phyloP scores from a whole-genome alignment of 805 yeast genomes.

The Saccharomyces eubayanus region DNA sequence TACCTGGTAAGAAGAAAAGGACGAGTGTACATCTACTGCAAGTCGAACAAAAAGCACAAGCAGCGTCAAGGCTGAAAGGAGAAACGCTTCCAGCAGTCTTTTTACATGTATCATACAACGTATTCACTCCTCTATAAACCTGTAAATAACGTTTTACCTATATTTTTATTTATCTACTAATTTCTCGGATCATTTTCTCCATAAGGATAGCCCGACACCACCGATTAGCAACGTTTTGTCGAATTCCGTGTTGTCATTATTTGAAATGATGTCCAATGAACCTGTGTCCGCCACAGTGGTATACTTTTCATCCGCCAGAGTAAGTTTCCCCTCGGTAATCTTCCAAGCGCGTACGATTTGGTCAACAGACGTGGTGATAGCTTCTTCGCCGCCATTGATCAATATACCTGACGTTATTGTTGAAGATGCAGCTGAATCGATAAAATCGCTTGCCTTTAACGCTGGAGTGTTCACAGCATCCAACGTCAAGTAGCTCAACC shows the following conservation, averaged over 20 bases:
- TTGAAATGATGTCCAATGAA: slow-evolving; percentile 40
- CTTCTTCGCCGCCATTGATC: slow-evolving; percentile 23
- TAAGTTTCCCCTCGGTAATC: slow-evolving; percentile 21
- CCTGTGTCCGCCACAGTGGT: slow-evolving; percentile 93
- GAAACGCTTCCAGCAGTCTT: not conserved
- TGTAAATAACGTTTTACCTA: not conserved
- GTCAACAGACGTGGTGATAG: slow-evolving; percentile 72
- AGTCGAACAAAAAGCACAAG: slow-evolving; percentile 85
- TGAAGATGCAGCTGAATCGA: slow-evolving; percentile 68
- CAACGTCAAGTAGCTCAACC: slow-evolving; percentile 33
- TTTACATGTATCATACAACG: not conserved
- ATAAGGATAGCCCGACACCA: slow-evolving; percentile 73
- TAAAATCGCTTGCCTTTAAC: slow-evolving; percentile 26
- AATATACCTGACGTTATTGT: slow-evolving; percentile 63
- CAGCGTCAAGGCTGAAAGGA: slow-evolving; percentile 68
- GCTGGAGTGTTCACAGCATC: slow-evolving; percentile 9
- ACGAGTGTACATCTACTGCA: slow-evolving; percentile 86
- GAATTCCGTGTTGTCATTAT: slow-evolving; percentile 18
- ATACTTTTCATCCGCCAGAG: slow-evolving; percentile 37
- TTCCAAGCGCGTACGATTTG: slow-evolving; percentile 68
- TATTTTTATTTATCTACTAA: not conserved
- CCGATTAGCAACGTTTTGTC: slow-evolving; percentile 43
- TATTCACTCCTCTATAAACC: not conserved
- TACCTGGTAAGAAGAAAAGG: slow-evolving; percentile 93
- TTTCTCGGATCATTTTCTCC: slow-evolving; percentile 21